Evolutionary conservation across 1,284 basidiomycete species (phyloP).

Genomic region (Agroathelia rolfsii): DNA sequence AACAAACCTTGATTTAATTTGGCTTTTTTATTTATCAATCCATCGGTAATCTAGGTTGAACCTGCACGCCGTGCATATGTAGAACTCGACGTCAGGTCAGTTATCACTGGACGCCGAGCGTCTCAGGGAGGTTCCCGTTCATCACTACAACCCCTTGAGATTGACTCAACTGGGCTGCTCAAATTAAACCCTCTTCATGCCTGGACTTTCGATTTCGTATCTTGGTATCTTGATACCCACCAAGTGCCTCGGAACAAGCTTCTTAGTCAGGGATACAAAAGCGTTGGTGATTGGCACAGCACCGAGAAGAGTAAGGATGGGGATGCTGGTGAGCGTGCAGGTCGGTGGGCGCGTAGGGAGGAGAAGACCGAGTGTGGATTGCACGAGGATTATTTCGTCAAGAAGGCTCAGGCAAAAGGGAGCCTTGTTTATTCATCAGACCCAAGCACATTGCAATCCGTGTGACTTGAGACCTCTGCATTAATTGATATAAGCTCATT

Average conservation of each 20-base stretch:
- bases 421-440: too few relatives aligned
- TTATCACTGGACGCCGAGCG: constrained; percentile 90
- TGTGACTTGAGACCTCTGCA: too few relatives aligned
- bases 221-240: constrained; percentile 80
- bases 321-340: constrained; percentile 76
- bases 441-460: too few relatives aligned
- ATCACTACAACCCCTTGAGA: constrained; percentile 77
- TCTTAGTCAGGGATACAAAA: constrained; percentile 86
- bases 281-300: constrained; percentile 96
- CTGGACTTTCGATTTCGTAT: constrained; percentile 84
- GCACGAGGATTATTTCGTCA: constrained; percentile 77
- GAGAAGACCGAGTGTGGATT: constrained; percentile 95
- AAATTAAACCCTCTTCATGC: constrained; percentile 93
- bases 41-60: constrained; percentile 70
- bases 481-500: too few relatives aligned
- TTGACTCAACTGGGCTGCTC: constrained; percentile 85
- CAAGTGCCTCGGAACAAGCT: constrained; percentile 86
- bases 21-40: constrained; percentile 6
- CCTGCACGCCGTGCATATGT: constrained; percentile 86
- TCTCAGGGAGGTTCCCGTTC: constrained; percentile 89
- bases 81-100: constrained; percentile 71
- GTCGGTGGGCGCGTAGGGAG: constrained; percentile 81
- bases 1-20: neutral
- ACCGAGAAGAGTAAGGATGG: constrained; percentile 66
- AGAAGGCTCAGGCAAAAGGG: constrained; percentile 49